Evolutionary conservation across 495 filamentous ascomycete genomes (phyloP).

Genomic region (Podospora fimiseda): DNA sequence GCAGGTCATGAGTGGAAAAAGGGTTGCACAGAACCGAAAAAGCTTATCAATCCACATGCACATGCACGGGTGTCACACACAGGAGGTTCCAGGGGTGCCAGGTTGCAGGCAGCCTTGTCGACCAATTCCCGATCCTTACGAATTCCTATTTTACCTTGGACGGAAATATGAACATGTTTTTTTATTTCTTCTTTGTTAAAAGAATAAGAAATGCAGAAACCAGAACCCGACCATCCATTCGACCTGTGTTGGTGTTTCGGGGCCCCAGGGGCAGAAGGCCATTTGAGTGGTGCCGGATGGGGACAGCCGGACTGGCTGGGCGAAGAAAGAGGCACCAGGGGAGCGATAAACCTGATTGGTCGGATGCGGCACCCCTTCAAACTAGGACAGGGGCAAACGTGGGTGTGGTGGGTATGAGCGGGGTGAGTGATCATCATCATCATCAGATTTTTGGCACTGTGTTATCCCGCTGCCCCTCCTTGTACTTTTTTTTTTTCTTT

Average conservation of each 20-base stretch:
- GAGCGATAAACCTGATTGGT: not conserved
- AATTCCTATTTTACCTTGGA: no score
- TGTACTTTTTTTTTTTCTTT: not conserved
- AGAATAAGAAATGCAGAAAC: no score
- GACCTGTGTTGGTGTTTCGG: not conserved
- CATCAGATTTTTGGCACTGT: not conserved
- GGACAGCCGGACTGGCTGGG: not conserved
- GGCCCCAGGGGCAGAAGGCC: not conserved
- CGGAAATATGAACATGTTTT: no score
- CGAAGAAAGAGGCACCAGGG: not conserved
- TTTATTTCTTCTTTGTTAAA: no score
- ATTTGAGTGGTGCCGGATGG: not conserved
- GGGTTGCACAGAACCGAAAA: not conserved
- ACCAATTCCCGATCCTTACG: no score
- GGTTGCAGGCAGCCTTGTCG: no score
- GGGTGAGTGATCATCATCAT: no score
- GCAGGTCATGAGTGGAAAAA: no score
- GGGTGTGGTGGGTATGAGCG: not conserved
- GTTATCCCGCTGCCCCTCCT: not conserved
- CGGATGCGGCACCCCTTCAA: not conserved
- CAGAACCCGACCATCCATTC: not conserved
- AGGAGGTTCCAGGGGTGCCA: no score
- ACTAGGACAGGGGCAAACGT: not conserved
- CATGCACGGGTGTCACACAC: not conserved
- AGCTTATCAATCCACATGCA: not conserved